Evolutionary conservation across 768 basidiomycete species (phyloP).

Genomic region (Myochromella boudieri): DNA sequence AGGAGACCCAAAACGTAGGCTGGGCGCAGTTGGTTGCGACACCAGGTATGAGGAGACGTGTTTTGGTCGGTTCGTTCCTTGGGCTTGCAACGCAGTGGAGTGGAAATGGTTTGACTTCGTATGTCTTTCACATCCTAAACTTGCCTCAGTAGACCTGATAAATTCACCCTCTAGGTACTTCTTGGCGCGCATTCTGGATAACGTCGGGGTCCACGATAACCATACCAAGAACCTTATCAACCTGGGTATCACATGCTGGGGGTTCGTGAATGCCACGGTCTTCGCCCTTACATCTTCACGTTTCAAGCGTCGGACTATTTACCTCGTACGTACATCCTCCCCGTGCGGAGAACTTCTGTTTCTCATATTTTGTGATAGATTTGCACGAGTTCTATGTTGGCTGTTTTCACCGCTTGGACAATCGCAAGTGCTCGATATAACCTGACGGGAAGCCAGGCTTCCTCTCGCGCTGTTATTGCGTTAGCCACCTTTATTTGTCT

Average conservation of each 20-base stretch:
- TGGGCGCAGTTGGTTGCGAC: constrained; percentile 48
- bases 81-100: constrained; percentile 65
- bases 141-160: background rate
- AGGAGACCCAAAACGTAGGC: constrained; percentile 42
- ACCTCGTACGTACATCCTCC: constrained; percentile 37
- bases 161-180: constrained; percentile 39
- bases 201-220: constrained; percentile 50
- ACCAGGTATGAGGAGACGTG: constrained; percentile 49
- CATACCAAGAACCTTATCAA: constrained; percentile 58
- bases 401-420: constrained; percentile 57
- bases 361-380: constrained; percentile 26
- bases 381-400: constrained; percentile 45
- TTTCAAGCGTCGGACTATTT: constrained; percentile 47
- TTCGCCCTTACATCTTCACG: constrained; percentile 49
- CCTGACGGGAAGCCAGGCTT: constrained; percentile 37
- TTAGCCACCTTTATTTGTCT: constrained; percentile 20
- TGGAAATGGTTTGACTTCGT: constrained; percentile 61
- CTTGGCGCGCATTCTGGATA: constrained; percentile 53
- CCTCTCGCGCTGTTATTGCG: constrained; percentile 52
- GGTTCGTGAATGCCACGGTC: constrained; percentile 50
- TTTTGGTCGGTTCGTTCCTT: constrained; percentile 49
- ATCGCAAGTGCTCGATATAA: constrained; percentile 49
- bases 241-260: constrained; percentile 53
- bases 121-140: background rate
- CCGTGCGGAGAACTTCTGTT: background rate